phyloP scores from a whole-genome alignment of 108 stramenopile genomes.

The Cyclotella cryptica region DNA sequence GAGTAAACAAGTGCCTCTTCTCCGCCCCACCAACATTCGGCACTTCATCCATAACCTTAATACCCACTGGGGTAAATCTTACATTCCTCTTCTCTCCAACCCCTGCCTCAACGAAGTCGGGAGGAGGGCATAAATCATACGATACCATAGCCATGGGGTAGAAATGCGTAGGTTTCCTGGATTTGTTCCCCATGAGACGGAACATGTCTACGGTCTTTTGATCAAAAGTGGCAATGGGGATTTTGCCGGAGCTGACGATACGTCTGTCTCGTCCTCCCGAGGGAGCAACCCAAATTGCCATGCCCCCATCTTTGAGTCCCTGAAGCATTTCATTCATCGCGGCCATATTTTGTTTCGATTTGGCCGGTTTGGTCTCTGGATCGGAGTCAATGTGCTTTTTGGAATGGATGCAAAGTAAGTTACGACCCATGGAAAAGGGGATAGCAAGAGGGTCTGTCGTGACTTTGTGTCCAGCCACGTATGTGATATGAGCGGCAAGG shows the following conservation, averaged over 20 bases:
- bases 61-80: conserved; percentile 85
- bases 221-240: conserved; percentile 94
- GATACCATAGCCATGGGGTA: conserved; percentile 96
- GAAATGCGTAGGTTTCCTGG: conserved; percentile 88
- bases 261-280: conserved; percentile 94
- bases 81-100: conserved; percentile 88
- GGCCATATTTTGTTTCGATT: conserved; percentile 86
- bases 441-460: conserved; percentile 94
- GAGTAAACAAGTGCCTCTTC: conserved; percentile 70
- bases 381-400: conserved; percentile 97
- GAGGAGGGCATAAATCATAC: conserved; percentile 95
- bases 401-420: conserved; percentile 94
- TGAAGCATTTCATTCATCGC: conserved; percentile 90
- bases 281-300: conserved; percentile 96
- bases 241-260: conserved; percentile 74
- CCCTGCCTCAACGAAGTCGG: conserved; percentile 86
- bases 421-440: conserved; percentile 96
- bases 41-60: conserved; percentile 73
- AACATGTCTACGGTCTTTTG: conserved; percentile 96
- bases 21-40: conserved; percentile 79
- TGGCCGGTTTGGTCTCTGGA: conserved; percentile 88
- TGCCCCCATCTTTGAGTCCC: conserved; percentile 84
- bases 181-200: conserved; percentile 93
- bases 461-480: conserved; percentile 97
- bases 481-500: conserved; percentile 76